A percentile compares a stretch with the other conserved stretches of the same genome.
Evolutionary conservation across 805 yeast genomes (phyloP).

Genomic region (Nakazawaea molendinolei): DNA sequence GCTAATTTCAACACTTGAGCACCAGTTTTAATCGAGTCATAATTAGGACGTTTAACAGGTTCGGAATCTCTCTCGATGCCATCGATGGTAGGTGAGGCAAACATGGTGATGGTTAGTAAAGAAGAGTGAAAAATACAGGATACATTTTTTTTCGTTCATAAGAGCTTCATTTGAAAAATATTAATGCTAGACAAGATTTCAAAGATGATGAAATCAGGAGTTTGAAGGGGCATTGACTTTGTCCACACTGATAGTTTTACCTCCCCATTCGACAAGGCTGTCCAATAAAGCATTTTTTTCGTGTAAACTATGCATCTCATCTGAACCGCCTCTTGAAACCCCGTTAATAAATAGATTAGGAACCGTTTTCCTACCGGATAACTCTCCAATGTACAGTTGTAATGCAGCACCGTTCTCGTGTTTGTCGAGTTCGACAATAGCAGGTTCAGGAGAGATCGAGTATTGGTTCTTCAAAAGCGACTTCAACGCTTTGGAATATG

Average conservation of each 20-base stretch:
- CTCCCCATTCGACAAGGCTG: slow-evolving; percentile 58
- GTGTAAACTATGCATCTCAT: slow-evolving; percentile 66
- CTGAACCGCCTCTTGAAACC: slow-evolving; percentile 80
- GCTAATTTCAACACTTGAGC: slow-evolving; percentile 25
- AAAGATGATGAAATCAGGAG: too few species aligned
- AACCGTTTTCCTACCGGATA: slow-evolving; percentile 79
- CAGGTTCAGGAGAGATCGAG: slow-evolving; percentile 63
- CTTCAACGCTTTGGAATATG: slow-evolving; percentile 70
- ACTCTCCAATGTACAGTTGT: slow-evolving; percentile 61
- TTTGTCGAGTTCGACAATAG: slow-evolving; percentile 74
- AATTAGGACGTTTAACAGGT: slow-evolving; percentile 18
- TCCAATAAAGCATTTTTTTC: slow-evolving; percentile 45
- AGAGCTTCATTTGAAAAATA: too few species aligned
- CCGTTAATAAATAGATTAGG: slow-evolving; percentile 82
- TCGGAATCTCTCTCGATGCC: slow-evolving; percentile 15
- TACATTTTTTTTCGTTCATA: too few species aligned
- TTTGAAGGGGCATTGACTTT: slow-evolving; percentile 55
- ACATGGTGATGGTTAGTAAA: background rate
- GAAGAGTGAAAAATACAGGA: background rate
- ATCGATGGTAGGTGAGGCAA: slow-evolving; percentile 20
- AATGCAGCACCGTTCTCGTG: slow-evolving; percentile 71
- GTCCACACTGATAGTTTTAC: slow-evolving; percentile 39
- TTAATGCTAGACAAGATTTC: too few species aligned
- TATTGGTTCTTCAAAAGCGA: slow-evolving; percentile 55
- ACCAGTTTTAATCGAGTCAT: slow-evolving; percentile 17